Percentiles rank a stretch among this genome's conserved stretches.
Evolutionary conservation across 176 grass and related monocot species (phyloP).

Genomic region (Ananas comosus): DNA sequence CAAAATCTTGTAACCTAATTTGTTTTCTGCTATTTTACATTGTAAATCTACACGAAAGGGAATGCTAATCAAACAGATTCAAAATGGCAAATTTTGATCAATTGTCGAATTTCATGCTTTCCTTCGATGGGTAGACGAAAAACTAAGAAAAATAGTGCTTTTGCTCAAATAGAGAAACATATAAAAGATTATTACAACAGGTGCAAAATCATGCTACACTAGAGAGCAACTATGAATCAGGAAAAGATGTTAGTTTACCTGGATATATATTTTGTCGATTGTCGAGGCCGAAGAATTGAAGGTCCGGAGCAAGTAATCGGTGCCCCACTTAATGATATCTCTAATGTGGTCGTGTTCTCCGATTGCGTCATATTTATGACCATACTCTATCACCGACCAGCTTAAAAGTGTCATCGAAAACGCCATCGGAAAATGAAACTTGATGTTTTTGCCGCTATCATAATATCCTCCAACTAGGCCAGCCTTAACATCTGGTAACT

Average conservation of each 20-base stretch:
- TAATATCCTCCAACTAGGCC: slow-evolving; percentile 25
- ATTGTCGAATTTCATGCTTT: too few relatives aligned
- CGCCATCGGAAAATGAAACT: slow-evolving; percentile 23
- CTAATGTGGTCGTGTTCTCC: slow-evolving; percentile 20
- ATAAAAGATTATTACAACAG: neutral
- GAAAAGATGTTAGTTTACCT: slow-evolving; percentile 1
- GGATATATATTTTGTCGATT: slow-evolving; percentile 19
- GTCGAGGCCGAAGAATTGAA: slow-evolving; percentile 25
- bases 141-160: neutral
- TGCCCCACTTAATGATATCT: slow-evolving; percentile 25
- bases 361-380: slow-evolving; percentile 14
- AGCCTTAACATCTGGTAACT: slow-evolving; percentile 10
- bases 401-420: slow-evolving; percentile 29
- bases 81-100: neutral
- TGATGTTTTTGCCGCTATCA: slow-evolving; percentile 19
- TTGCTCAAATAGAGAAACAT: neutral
- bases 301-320: slow-evolving; percentile 21
- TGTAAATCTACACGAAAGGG: neutral
- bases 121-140: neutral
- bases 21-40: neutral
- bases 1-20: neutral
- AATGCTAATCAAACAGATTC: neutral
- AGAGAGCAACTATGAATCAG: neutral
- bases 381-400: slow-evolving; percentile 20
- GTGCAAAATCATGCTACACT: neutral